Conservation (phyloP, 495 filamentous ascomycete genomes). For the Lichina pygmaea region DNA sequence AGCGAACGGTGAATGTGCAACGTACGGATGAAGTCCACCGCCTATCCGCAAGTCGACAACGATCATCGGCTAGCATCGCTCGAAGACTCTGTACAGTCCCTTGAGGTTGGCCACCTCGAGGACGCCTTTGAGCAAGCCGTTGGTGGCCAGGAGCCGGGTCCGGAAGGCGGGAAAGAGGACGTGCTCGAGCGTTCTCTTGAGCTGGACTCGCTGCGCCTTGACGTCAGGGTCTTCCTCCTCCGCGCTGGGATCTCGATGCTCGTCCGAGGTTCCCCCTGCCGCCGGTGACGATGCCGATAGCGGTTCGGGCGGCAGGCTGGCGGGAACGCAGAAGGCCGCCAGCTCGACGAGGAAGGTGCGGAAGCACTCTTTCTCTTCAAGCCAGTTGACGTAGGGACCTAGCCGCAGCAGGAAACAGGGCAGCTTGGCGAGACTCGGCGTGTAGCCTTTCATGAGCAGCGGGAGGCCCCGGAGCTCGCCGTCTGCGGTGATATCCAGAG, state of each 20-base stretch:
- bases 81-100: slow-evolving; percentile 90
- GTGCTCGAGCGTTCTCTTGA: slow-evolving; percentile 37
- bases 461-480: slow-evolving; percentile 61
- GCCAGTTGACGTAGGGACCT: slow-evolving; percentile 77
- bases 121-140: slow-evolving; percentile 45
- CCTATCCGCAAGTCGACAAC: no score
- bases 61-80: slow-evolving; percentile 36
- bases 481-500: slow-evolving; percentile 48
- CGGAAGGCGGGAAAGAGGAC: slow-evolving; percentile 63
- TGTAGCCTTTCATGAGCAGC: slow-evolving; percentile 69
- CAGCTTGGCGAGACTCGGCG: slow-evolving; percentile 59
- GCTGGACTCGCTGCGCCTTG: slow-evolving; percentile 24
- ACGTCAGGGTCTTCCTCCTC: slow-evolving; percentile 4
- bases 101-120: slow-evolving; percentile 86
- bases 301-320: slow-evolving; percentile 33
- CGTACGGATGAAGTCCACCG: no score
- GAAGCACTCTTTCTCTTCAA: slow-evolving; percentile 62
- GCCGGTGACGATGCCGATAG: not conserved
- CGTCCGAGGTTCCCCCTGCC: not conserved
- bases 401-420: slow-evolving; percentile 70
- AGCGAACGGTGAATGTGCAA: no score
- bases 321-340: slow-evolving; percentile 79
- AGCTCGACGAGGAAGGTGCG: slow-evolving; percentile 62
- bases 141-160: slow-evolving; percentile 61
- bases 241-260: not conserved